Conservation (phyloP, 2,329 filamentous ascomycete species). For the Phoma herbarum region DNA sequence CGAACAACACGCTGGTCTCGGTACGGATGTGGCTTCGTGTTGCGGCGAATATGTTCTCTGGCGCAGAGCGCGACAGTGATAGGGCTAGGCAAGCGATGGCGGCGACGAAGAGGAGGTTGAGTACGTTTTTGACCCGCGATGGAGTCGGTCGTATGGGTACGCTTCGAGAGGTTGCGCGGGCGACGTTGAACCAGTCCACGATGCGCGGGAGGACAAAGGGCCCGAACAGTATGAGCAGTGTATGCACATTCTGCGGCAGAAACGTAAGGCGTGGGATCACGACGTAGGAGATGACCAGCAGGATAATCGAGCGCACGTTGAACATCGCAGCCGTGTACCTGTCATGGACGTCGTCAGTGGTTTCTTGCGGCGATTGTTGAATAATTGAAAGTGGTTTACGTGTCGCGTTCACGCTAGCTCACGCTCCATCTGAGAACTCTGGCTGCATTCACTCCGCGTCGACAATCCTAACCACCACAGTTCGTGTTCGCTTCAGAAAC, state of each 20-base stretch:
- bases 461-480: neutral
- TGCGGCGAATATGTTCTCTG: constrained; percentile 80
- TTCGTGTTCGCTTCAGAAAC: neutral
- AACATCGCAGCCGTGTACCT: constrained; percentile 36
- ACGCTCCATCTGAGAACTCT: neutral
- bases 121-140: constrained; percentile 61
- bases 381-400: constrained; percentile 8
- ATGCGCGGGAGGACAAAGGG: constrained; percentile 75
- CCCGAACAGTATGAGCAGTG: constrained; percentile 65
- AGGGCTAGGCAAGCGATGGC: constrained; percentile 64
- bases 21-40: constrained; percentile 87
- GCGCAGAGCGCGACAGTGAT: constrained; percentile 72
- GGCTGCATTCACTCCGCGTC: neutral
- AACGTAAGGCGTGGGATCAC: constrained; percentile 51
- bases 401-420: neutral
- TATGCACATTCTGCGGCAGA: constrained; percentile 44
- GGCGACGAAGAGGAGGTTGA: constrained; percentile 67
- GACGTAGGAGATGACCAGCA: constrained; percentile 47
- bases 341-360: constrained; percentile 7
- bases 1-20: constrained; percentile 84
- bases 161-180: constrained; percentile 53
- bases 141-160: constrained; percentile 66
- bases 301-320: constrained; percentile 43
- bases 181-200: constrained; percentile 70
- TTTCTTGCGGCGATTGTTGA: neutral